These are phyloP conservation scores for Endocalyx cinctus DNA, from an alignment of 2,329 filamentous ascomycete genomes.

Conservation along the genomic window DNA sequence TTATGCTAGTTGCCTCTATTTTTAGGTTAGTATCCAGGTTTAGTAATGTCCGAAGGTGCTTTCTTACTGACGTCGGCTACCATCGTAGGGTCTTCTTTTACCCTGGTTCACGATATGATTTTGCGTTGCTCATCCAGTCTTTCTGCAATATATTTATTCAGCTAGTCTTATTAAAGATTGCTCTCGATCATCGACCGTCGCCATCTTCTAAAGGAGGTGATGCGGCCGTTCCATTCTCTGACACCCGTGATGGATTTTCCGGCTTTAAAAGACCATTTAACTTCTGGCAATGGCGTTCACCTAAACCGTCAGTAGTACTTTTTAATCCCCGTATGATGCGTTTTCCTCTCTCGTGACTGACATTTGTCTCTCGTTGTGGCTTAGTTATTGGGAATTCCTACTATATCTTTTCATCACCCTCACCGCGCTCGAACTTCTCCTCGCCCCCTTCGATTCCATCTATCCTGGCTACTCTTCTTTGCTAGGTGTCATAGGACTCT, in stretches of 20 bases:
- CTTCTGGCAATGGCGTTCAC: constrained; percentile 78
- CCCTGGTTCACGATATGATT: constrained; percentile 61
- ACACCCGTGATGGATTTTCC: constrained; percentile 36
- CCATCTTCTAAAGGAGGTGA: constrained; percentile 58
- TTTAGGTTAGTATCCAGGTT: constrained; percentile 45
- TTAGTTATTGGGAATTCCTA: constrained; percentile 73
- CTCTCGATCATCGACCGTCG: constrained; percentile 61
- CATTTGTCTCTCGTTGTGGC: constrained; percentile 3
- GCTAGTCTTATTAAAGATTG: constrained; percentile 60
- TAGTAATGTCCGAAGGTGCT: no score
- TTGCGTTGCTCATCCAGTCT: constrained; percentile 59
- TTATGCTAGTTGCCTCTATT: constrained; percentile 66
- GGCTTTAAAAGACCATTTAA: constrained; percentile 59
- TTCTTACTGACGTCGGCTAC: no score
- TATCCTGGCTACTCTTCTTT: constrained; percentile 62
- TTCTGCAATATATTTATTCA: constrained; percentile 63
- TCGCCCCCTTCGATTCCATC: constrained; percentile 52
- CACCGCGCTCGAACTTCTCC: constrained; percentile 60
- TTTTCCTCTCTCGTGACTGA: background rate
- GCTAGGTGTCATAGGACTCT: constrained; percentile 71
- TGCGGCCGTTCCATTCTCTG: constrained; percentile 58
- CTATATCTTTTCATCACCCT: constrained; percentile 61
- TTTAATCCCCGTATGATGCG: no score
- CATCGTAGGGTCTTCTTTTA: constrained; percentile 61
- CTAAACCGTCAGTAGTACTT: constrained; percentile 63